Conservation (phyloP, 768 basidiomycete species). For the Chalciporus chontae region DNA sequence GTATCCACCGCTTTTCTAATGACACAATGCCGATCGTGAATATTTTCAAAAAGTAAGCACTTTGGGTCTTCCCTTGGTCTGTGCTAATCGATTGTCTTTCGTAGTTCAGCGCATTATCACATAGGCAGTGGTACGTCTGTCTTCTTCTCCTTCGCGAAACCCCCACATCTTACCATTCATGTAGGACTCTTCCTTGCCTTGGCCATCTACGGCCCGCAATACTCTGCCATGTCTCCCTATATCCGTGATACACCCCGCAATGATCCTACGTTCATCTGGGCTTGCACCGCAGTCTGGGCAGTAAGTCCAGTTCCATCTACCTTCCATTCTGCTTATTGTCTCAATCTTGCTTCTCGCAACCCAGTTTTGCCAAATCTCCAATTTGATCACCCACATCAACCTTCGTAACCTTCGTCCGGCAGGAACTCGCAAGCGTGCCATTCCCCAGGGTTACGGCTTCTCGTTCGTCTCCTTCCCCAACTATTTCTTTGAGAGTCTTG, state of each 20-base stretch:
- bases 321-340: not conserved
- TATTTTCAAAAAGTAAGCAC: constrained; percentile 85
- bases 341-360: not conserved
- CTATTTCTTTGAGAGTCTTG: constrained; percentile 87
- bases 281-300: constrained; percentile 64
- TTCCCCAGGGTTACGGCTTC: constrained; percentile 94
- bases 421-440: constrained; percentile 73
- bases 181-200: constrained; percentile 70
- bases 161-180: not conserved
- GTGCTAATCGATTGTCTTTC: constrained; percentile 1
- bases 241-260: constrained; percentile 61
- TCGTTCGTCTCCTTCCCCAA: constrained; percentile 85
- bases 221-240: constrained; percentile 60
- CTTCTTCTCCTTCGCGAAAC: not conserved
- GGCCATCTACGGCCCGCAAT: constrained; percentile 79
- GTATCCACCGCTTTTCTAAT: constrained; percentile 93
- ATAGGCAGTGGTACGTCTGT: constrained; percentile 54
- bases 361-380: constrained; percentile 83
- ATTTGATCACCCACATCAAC: constrained; percentile 77
- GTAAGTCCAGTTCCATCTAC: constrained; percentile 45
- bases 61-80: not conserved
- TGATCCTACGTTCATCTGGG: constrained; percentile 63
- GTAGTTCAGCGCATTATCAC: constrained; percentile 88
- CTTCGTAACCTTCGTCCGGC: constrained; percentile 81
- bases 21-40: constrained; percentile 87